Evolutionary conservation across 2,329 filamentous ascomycete species (phyloP), one percentile per base, ranked within the genome.

Genomic region (Pseudogymnoascus sp.): DNA sequence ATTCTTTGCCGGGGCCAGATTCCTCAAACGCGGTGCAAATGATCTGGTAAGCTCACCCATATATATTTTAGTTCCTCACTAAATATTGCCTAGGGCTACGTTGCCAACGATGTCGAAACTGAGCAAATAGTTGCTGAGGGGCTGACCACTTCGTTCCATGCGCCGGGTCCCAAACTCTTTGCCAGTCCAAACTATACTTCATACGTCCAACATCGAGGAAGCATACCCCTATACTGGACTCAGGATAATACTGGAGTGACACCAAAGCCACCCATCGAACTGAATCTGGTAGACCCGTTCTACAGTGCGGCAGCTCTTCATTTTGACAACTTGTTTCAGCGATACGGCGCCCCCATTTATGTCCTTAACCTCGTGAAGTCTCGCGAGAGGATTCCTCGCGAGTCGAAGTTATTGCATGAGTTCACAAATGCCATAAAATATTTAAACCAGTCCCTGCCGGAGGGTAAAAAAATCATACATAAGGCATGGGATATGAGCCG

Each of bases 401-500:
- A 99, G 75, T 96, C 91, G 2, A 97, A 97, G 73, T 79, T 99
- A 5, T 79, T 97, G 1, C 82, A 87, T 37, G 93, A 97, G 73
- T 97, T 92, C 73, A 92, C 91, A 3, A 85, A 89, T 68, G 91
- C 92, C 4, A 88, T 97, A 67, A 84, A 87, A 45, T 99, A 99
- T 70, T 85, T 99, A 59, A 99, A 97, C 68, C 93, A 97, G 72
- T 96, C 96, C 64, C 79, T 99, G 1, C 93, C 95, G 0, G 77
- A 81, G 1, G 87, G 87, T 63, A 91, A 93, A 72, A 91, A 91
- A 73, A 96, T 99, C 61, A 85, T 93, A 8, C 93, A 99, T 74
- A 91, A 95, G 70, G 92, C 93, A 2, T 99, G 95, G 86, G 95
- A 99, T 73, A 99, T 99, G 95, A 96, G 93, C 66, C 84, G 95